These are phyloP conservation scores for Ascochyta fabae DNA, from an alignment of 2,329 filamentous ascomycete genomes.

Conservation along the genomic window DNA sequence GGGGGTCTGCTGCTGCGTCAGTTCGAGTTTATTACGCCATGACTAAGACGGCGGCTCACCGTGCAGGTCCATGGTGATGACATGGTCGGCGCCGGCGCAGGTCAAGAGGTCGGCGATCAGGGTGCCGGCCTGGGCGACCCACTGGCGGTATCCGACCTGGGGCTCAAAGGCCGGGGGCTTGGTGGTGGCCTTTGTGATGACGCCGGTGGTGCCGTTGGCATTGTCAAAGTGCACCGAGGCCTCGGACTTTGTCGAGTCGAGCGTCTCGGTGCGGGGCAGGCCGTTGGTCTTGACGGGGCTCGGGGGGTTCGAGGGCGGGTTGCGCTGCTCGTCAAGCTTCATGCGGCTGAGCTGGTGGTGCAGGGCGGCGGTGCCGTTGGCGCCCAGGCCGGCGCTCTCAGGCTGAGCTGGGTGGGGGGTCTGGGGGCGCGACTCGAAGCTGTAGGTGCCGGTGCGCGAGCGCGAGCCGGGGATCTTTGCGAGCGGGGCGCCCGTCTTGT, in stretches of 20 bases:
- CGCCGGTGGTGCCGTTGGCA: slow-evolving; percentile 24
- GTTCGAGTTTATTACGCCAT: not conserved
- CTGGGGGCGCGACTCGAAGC: slow-evolving; percentile 89
- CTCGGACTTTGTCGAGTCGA: slow-evolving; percentile 41
- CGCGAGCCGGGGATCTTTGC: slow-evolving; percentile 63
- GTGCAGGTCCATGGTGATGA: slow-evolving; percentile 92
- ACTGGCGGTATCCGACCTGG: slow-evolving; percentile 95
- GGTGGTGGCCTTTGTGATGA: slow-evolving; percentile 42
- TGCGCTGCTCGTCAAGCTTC: slow-evolving; percentile 63
- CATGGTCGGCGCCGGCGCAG: slow-evolving; percentile 93
- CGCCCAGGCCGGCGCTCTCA: slow-evolving; percentile 66
- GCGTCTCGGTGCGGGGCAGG: slow-evolving; percentile 41
- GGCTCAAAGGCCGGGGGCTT: slow-evolving; percentile 71
- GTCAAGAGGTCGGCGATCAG: slow-evolving; percentile 93
- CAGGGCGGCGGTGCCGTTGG: slow-evolving; percentile 69
- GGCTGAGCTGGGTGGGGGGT: slow-evolving; percentile 78
- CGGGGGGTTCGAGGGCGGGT: slow-evolving; percentile 32
- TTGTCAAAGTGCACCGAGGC: slow-evolving; percentile 31
- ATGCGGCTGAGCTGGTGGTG: slow-evolving; percentile 76
- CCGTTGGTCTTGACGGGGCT: slow-evolving; percentile 38
- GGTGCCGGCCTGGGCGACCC: slow-evolving; percentile 96
- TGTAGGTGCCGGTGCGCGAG: slow-evolving; percentile 64
- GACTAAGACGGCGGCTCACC: slow-evolving; percentile 17
- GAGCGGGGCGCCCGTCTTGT: slow-evolving; percentile 90
- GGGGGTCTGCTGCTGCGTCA: slow-evolving; percentile 72